Evolutionary conservation across 1,284 basidiomycete genomes (phyloP).

Genomic region (Naganishia liquefaciens): DNA sequence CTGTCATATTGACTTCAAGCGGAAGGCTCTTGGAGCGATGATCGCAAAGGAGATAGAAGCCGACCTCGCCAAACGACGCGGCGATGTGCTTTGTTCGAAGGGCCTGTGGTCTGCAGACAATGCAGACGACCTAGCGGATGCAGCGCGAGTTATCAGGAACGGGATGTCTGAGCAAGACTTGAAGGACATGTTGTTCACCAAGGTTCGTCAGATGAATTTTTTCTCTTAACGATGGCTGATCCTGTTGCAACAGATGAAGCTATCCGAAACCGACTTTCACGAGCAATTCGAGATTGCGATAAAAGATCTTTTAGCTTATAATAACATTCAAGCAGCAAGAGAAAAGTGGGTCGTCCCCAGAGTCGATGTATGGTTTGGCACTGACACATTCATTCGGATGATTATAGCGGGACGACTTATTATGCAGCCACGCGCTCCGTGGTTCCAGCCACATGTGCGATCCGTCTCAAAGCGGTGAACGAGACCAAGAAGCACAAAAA

Average conservation of each 20-base stretch:
- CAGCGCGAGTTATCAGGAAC: conserved; percentile 71
- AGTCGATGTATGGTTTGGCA: neutral
- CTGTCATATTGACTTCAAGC: conserved; percentile 79
- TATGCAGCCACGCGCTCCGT: conserved; percentile 18
- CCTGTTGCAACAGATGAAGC: conserved; percentile 15
- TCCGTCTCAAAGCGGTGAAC: conserved; percentile 9
- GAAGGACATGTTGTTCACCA: conserved; percentile 42
- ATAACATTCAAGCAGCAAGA: conserved; percentile 59
- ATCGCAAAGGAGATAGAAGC: conserved; percentile 73
- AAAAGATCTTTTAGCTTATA: conserved; percentile 72
- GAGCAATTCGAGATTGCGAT: conserved; percentile 72
- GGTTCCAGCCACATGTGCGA: conserved; percentile 12
- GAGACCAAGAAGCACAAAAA: conserved; percentile 22
- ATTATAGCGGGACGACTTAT: conserved; percentile 6
- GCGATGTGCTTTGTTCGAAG: conserved; percentile 68
- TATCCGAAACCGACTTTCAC: conserved; percentile 24
- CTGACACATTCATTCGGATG: neutral
- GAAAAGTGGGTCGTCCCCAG: neutral
- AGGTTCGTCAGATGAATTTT: conserved; percentile 26
- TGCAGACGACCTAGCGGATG: conserved; percentile 51
- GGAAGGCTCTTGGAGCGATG: conserved; percentile 72
- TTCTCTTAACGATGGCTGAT: neutral
- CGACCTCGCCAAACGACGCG: conserved; percentile 68
- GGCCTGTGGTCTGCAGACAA: conserved; percentile 21
- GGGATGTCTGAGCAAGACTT: conserved; percentile 64